Base-by-base conservation (phyloP, 306 rosid genomes). In the Dicorynia guianensis region DNA sequence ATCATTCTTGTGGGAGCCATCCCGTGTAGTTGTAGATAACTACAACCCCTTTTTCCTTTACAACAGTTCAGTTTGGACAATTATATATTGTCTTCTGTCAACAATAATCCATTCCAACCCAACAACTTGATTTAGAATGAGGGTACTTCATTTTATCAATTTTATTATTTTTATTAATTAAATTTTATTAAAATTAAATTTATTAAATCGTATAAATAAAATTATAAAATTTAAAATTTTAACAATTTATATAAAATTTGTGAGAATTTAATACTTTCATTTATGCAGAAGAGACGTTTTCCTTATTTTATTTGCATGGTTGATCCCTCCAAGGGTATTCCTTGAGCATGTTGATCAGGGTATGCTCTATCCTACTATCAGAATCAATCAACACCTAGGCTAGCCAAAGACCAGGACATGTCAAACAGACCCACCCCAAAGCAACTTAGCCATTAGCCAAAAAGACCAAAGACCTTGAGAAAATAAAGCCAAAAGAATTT, bases 1-100 rank as follows among this genome's bases (percentile, higher is more conserved):
- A 77, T 87, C 46, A 83, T 82, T 82, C 67, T 75, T 35, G 85
- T 87, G 83, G 88, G 83, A 71, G 58, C 89, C 89, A 82, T 75
- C 63, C 77, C 35, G 79, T 63, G 49, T 55, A 69, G 68, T 68
- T 77, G 69, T 82, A 77, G 61, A 76, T 77, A 78, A 68, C 60
- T 64, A 52, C 39, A 46, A 59, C 42, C 39, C 33, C n/a, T 46
- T n/a, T 14, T 48, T 38, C 39, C 38, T 58, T 9, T 42, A 25
- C 15, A 52, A 39, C 71, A 38, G 38, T 63, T 15, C 36, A 11
- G 34, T 39, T 36, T 19, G 60, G 15, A 13, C 15, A 63, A 63
- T 54, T 33, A 66, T 44, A 13, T 25, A 25, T 25, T 25, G 57
- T 64, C 56, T 53, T 56, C 55, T 25, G 5, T 25, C 11, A 68